phyloP scores from a whole-genome alignment of 1,284 basidiomycete species.

The Apiotrichum domesticum region DNA sequence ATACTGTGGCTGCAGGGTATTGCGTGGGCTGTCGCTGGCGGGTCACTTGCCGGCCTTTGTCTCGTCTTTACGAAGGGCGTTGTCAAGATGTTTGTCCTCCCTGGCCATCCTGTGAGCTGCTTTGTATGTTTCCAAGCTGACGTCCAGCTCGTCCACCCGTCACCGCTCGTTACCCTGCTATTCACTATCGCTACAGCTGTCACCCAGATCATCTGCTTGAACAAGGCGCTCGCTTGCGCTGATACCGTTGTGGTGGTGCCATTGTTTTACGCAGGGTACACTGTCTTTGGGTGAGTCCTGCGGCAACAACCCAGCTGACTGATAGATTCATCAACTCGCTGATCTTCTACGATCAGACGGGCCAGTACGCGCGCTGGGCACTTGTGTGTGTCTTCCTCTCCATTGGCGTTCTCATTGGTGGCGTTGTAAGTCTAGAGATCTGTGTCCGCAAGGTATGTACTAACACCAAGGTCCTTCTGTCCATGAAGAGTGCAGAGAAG shows the following conservation, averaged over 20 bases:
- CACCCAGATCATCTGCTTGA: constrained; percentile 82
- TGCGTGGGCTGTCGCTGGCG: constrained; percentile 84
- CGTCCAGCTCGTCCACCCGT: constrained; percentile 62
- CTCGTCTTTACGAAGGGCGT: constrained; percentile 86
- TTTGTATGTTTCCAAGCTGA: neutral
- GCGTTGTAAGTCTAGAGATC: constrained; percentile 56
- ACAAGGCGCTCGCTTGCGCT: constrained; percentile 64
- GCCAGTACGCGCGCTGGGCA: constrained; percentile 75
- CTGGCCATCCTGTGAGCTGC: constrained; percentile 39
- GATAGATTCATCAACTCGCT: constrained; percentile 65
- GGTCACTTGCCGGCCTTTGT: constrained; percentile 77
- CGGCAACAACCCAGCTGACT: constrained; percentile 54
- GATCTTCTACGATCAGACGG: constrained; percentile 72
- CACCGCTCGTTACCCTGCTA: constrained; percentile 75
- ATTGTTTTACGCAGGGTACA: constrained; percentile 63
- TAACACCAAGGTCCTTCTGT: constrained; percentile 35
- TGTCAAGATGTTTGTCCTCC: constrained; percentile 32
- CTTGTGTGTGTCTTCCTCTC: constrained; percentile 79
- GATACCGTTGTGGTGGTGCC: constrained; percentile 66
- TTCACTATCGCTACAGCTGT: constrained; percentile 73
- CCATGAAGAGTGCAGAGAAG: constrained; percentile 39
- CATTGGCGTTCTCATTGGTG: constrained; percentile 73
- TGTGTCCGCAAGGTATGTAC: neutral
- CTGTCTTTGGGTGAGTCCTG: constrained; percentile 61
- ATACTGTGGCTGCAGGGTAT: constrained; percentile 84